Evolutionary conservation across 2,329 filamentous ascomycete genomes (phyloP).

Genomic region (Trichoderma sp.): DNA sequence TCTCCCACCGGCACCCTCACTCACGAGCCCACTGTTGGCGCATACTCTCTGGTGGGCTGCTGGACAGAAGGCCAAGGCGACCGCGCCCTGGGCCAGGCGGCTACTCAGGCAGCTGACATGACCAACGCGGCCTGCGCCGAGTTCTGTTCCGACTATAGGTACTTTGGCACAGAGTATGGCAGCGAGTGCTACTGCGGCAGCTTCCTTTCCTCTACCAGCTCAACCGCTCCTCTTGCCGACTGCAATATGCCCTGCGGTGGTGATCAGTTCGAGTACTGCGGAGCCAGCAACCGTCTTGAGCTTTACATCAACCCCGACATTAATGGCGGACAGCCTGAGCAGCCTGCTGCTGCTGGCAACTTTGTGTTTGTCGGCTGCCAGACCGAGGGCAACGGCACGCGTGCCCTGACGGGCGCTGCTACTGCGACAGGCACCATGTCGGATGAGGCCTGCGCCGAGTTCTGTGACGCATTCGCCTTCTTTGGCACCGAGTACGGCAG

Average conservation of each 20-base stretch:
- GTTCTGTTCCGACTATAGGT: slow-evolving; percentile 37
- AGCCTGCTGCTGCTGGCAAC: slow-evolving; percentile 32
- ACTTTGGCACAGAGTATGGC: slow-evolving; percentile 42
- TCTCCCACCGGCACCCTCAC: slow-evolving; percentile 27
- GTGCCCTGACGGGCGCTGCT: slow-evolving; percentile 31
- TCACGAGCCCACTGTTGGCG: slow-evolving; percentile 25
- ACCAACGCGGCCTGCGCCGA: slow-evolving; percentile 35
- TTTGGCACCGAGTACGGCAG: slow-evolving; percentile 40
- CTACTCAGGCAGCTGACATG: slow-evolving; percentile 30
- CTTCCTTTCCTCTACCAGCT: slow-evolving; percentile 28
- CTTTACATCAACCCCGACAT: slow-evolving; percentile 33
- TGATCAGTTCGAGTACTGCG: slow-evolving; percentile 34
- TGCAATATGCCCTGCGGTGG: slow-evolving; percentile 37
- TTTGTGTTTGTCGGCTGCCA: slow-evolving; percentile 37
- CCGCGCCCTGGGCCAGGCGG: slow-evolving; percentile 34
- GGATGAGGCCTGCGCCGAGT: slow-evolving; percentile 32
- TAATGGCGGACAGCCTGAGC: slow-evolving; percentile 29
- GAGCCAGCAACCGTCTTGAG: slow-evolving; percentile 33
- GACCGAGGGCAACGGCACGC: slow-evolving; percentile 34
- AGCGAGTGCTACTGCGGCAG: slow-evolving; percentile 41
- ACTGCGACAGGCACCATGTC: slow-evolving; percentile 32
- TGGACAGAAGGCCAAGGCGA: slow-evolving; percentile 37
- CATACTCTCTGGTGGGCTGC: slow-evolving; percentile 39
- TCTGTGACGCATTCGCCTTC: slow-evolving; percentile 32
- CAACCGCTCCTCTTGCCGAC: slow-evolving; percentile 30